A percentile compares a stretch with the other conserved stretches of the same genome.
phyloP scores from a whole-genome alignment of 139 green algal species.

The Closterium sp. region DNA sequence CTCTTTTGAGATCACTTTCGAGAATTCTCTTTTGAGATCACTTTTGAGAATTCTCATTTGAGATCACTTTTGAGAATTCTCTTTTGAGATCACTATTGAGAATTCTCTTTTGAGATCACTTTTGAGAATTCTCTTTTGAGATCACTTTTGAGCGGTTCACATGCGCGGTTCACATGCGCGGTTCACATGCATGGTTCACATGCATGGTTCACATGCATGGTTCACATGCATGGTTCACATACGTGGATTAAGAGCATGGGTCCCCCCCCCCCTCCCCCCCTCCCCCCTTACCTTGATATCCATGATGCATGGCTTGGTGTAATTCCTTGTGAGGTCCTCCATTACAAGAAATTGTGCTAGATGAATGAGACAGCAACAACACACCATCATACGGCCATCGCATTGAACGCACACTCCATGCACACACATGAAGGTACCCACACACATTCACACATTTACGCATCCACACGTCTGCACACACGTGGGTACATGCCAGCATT shows the following conservation, averaged over 20 bases:
- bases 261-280: too few relatives aligned
- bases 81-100: too few relatives aligned
- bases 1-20: too few relatives aligned
- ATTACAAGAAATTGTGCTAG: constrained; percentile 17
- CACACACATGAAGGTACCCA: background rate
- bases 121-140: too few relatives aligned
- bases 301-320: constrained; percentile 23
- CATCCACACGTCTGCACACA: background rate
- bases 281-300: constrained; percentile 30
- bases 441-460: background rate
- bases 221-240: background rate
- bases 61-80: too few relatives aligned
- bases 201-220: background rate
- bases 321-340: constrained; percentile 30
- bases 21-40: too few relatives aligned
- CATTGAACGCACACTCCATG: background rate
- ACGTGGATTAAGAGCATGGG: too few relatives aligned
- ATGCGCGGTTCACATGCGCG: too few relatives aligned
- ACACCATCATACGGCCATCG: background rate
- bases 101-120: too few relatives aligned
- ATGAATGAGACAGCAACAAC: background rate
- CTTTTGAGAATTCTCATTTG: too few relatives aligned
- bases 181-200: too few relatives aligned
- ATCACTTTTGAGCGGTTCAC: too few relatives aligned
- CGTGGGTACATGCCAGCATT: background rate